Base-by-base conservation (phyloP, 306 rosid species). In the Corylus americana region DNA sequence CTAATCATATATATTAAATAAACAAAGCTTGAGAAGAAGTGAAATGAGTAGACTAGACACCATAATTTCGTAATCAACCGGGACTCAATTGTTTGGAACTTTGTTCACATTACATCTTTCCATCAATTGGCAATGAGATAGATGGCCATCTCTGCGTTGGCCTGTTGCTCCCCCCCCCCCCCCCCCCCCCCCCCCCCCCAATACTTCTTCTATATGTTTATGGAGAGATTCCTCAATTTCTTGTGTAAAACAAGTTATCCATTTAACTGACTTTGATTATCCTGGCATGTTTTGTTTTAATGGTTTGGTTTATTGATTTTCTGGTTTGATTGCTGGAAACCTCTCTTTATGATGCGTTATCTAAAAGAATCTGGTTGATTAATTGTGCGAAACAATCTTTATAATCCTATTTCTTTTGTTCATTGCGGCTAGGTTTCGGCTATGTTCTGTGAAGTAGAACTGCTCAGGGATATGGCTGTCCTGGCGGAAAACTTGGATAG, bases 361-460 rank as follows among this genome's bases (percentile, higher is more conserved):
- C 49, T 39, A 37, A 16, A 66, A 8, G 27, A 10, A 20, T 69
- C 16, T 18, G 51, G 1, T 53, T 45, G 50, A 45, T 77, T 11
- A 42, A 64, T 18, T 59, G 11, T 27, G 45, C 7, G 14, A 39
- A 58, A 55, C 44, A 49, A 39, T 25, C 2, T 51, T 64, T 9
- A 53, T 57, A 35, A 80, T 70, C 54, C 18, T 50, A 49, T 63
- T 55, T 49, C 35, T 6, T 71, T 71, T 71, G 57, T 18, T 63
- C 14, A 5, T 48, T 75, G 72, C 61, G 73, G 49, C 39, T 77
- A 64, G 84, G 72, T 77, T 68, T 35, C 22, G 55, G 73, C n/a
- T 61, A 86, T 82, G 89, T 76, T 76, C 71, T 42, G 22, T 79
- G 84, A 82, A 73, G 89, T 22, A 79, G 86, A 86, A 77, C 75